Base-by-base conservation (phyloP, 148 eudicot species). In the Vaccinium macrocarpon region DNA sequence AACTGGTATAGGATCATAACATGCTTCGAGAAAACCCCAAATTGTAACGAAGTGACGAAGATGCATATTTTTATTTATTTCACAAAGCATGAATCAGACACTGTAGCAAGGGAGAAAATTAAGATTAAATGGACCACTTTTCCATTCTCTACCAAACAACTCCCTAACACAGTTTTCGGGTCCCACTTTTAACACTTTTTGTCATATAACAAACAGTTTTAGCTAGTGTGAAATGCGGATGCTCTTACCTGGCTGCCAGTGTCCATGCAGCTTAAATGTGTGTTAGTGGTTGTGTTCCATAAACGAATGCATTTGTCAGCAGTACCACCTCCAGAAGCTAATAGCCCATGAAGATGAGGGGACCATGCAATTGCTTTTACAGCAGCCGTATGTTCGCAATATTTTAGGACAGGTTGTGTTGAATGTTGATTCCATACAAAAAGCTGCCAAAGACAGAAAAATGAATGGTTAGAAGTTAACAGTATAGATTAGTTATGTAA, bases 341-440 rank as follows among this genome's bases (percentile, higher is more conserved):
- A 93, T 84, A 94, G 92, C 16, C 98, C 98, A 76, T 96, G 90
- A 66, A 96, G 91, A 90, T 96, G 97, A 74, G 98, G 98, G 6
- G 98, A 96, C 98, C 98, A 96, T 74, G 98, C 94, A 87, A 96
- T 96, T 71, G 98, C 98, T 88, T 96, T 96, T 57, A 94, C 98
- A 85, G 96, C 98, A 55, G 98, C 98, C 16, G 93, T 94, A 79
- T 94, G 98, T 86, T 94, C 98, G 59, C 94, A 89, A 83, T 94
- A 93, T 89, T 91, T 94, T 83, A 92, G 84, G 70, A 93, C 89
- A 29, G 98, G 98, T 84, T 94, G 96, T 16, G 94, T 93, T 35
- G 96, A 91, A 87, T 96, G 90, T 75, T 91, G 93, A 88, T 96
- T 96, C 98, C 98, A 95, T 14, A 95, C 98, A 55, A 91, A 91